Base-by-base conservation (phyloP, 2,329 filamentous ascomycete genomes). In the Aspergillus calidoustus region DNA sequence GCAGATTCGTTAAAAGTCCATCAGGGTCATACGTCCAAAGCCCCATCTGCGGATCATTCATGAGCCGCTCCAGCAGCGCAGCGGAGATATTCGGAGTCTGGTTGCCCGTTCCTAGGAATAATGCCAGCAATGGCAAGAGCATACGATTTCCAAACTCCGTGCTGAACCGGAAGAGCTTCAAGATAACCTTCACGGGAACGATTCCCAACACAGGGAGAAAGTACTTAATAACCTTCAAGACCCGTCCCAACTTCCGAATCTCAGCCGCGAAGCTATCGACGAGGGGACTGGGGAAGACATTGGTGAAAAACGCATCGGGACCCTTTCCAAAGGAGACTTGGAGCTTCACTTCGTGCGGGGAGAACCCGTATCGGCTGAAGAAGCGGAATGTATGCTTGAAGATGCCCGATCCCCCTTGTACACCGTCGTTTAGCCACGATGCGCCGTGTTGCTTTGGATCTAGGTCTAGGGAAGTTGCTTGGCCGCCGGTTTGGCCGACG, bases 101-200 rank as follows among this genome's bases (percentile, higher is more conserved):
- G 66, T 92, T 92, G 1, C 90, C 89, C 0, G 90, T 92, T 0
- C 90, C 90, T 0, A 92, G 79, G 71, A 93, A 92, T 1, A 92
- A 79, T 0, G 90, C 90, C 34, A 91, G 85, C 72, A 92, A 85
- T 0, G 90, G 90, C 60, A 90, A 82, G 0, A 89, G 87, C 75
- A 92, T 88, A 41, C 86, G 87, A 69, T 92, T 88, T 17, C 84
- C 85, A 71, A 92, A 93, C 59, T 90, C 88, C 9, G 85, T 82
- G 59, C 82, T 88, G 76, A 92, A 92, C 60, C 86, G 78, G 74
- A 91, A 91, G 54, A 91, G 74, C 59, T 85, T 85, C 67, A 92
- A 81, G 72, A 92, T 83, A 38, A 87, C 75, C 62, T 86, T 87
- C 68, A 92, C 87, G 0, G 79, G 86, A 30, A 88, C 71, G 7